These are phyloP conservation scores for Fusarium mangiferae DNA, from an alignment of 2,329 filamentous ascomycete species.

Conservation along the genomic window DNA sequence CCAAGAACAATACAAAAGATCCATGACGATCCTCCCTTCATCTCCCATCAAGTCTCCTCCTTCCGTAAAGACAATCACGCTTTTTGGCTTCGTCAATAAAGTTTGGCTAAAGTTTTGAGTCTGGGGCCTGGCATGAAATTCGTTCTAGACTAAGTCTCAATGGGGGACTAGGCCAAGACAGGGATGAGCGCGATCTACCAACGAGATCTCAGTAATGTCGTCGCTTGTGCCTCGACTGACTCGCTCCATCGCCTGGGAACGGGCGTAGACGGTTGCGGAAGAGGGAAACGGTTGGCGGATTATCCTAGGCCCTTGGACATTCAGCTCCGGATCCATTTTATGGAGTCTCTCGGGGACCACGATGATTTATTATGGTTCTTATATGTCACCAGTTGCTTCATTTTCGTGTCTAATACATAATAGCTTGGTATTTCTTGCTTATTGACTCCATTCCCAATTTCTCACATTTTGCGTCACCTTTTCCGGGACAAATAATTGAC, in stretches of 20 bases:
- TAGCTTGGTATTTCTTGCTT: background rate
- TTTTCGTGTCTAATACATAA: background rate
- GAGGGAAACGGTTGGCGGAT: background rate
- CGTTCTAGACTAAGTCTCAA: background rate
- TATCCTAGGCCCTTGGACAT: background rate
- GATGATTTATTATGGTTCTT: background rate
- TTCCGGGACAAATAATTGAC: no score
- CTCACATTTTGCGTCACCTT: background rate
- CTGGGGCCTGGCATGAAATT: background rate
- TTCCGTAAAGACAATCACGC: background rate
- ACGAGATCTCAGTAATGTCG: background rate
- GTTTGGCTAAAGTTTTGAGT: constrained; percentile 5
- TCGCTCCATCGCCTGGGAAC: background rate
- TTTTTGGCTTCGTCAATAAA: constrained; percentile 1
- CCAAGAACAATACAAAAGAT: background rate
- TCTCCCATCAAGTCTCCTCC: background rate
- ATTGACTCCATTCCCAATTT: background rate
- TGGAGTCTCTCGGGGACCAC: background rate
- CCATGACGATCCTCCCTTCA: background rate
- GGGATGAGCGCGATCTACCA: background rate
- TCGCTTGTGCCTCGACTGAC: background rate
- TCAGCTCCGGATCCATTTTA: background rate
- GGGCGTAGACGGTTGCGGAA: background rate
- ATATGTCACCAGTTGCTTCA: background rate
- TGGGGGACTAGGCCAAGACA: background rate